Conservation (phyloP, 345 rosid genomes). For the Brassica napus region Da-Ae NC_063450.1:50701501-50702000, state of each 20-base stretch:
- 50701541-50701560: not conserved
- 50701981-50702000: slow-evolving; percentile 39
- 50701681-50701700: slow-evolving; percentile 97
- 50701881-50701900: slow-evolving; percentile 56
- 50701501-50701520: not conserved
- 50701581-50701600: not conserved
- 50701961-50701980: slow-evolving; percentile 46
- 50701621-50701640: slow-evolving; percentile 87
- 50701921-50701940: not conserved
- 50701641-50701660: slow-evolving; percentile 94
- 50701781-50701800: slow-evolving; percentile 50
- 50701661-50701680: slow-evolving; percentile 91
- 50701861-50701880: slow-evolving; percentile 85
- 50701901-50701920: slow-evolving; percentile 47
- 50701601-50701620: slow-evolving; percentile 57
- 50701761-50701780: not conserved
- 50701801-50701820: slow-evolving; percentile 98
- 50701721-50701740: not conserved
- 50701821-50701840: slow-evolving; percentile 86
- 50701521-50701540: too few relatives aligned
- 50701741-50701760: not conserved
- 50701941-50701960: not conserved
- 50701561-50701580: not conserved
- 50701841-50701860: slow-evolving; percentile 78
- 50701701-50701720: not conserved